A percentile compares a stretch with the other conserved stretches of the same genome.
phyloP scores from a whole-genome alignment of 2,329 filamentous ascomycete species.

The Aspergillus pseudonomiae region DNA sequence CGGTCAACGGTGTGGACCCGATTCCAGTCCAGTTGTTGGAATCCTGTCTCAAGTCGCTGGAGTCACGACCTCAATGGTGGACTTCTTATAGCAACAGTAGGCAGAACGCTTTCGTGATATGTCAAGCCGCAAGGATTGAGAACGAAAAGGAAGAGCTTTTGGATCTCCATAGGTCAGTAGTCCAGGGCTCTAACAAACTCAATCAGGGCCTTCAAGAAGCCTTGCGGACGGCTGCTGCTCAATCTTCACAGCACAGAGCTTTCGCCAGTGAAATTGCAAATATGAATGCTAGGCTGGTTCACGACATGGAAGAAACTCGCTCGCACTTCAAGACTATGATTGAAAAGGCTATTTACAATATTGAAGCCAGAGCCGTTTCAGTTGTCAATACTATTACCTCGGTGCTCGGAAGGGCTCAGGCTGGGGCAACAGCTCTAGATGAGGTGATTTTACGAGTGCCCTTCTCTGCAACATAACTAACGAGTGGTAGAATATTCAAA shows the following conservation, averaged over 20 bases:
- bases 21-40: conserved; percentile 40
- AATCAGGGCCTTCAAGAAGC: conserved; percentile 39
- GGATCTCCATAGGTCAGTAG: conserved; percentile 42
- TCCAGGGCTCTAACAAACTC: conserved; percentile 40
- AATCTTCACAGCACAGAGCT: conserved; percentile 32
- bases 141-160: conserved; percentile 57
- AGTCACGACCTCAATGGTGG: conserved; percentile 61
- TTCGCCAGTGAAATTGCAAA: conserved; percentile 37
- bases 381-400: conserved; percentile 25
- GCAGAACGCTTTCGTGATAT: conserved; percentile 64
- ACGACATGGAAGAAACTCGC: conserved; percentile 37
- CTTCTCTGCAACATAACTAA: conserved; percentile 6
- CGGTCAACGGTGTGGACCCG: conserved; percentile 17
- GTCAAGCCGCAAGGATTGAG: conserved; percentile 61
- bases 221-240: conserved; percentile 33
- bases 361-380: conserved; percentile 28
- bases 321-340: conserved; percentile 28
- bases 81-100: conserved; percentile 66
- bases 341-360: conserved; percentile 26
- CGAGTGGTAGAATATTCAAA: conserved; percentile 34
- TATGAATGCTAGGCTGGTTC: conserved; percentile 33
- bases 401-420: conserved; percentile 23
- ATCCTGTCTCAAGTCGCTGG: conserved; percentile 57
- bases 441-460: conserved; percentile 20
- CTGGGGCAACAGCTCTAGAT: conserved; percentile 21